These are phyloP conservation scores for Delonix regia DNA, from an alignment of 306 rosid species.

Conservation along the genomic window DNA sequence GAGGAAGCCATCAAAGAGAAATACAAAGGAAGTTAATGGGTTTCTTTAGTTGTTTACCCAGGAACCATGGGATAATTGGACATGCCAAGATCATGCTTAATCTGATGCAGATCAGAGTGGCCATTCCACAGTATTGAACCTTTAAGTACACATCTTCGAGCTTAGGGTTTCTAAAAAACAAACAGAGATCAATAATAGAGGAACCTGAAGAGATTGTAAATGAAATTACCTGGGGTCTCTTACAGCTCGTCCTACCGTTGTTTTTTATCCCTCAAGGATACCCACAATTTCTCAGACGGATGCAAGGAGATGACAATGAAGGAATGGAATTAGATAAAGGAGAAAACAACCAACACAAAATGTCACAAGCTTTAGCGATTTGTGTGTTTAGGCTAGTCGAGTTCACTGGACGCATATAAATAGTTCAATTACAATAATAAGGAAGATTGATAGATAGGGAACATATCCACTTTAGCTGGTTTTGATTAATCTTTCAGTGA, in stretches of 20 bases:
- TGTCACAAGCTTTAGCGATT: too few relatives aligned
- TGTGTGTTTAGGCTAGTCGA: too few relatives aligned
- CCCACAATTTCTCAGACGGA: conserved; percentile 47
- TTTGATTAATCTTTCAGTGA: too few relatives aligned
- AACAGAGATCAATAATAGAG: background rate
- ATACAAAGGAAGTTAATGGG: background rate
- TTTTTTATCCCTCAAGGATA: conserved; percentile 57
- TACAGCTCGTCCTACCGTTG: conserved; percentile 78
- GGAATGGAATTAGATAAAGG: background rate
- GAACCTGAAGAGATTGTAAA: too few relatives aligned
- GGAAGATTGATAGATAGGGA: too few relatives aligned
- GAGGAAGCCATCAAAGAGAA: background rate
- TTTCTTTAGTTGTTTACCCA: conserved; percentile 45
- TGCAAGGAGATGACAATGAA: background rate
- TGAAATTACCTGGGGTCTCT: conserved; percentile 70
- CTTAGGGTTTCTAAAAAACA: conserved; percentile 66
- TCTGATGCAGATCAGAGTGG: conserved; percentile 80
- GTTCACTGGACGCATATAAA: too few relatives aligned
- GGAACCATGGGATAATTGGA: conserved; percentile 95
- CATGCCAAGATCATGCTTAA: conserved; percentile 83
- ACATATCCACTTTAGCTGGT: too few relatives aligned
- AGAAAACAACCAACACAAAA: too few relatives aligned
- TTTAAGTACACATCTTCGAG: conserved; percentile 80
- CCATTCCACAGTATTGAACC: conserved; percentile 80
- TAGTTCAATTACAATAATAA: too few relatives aligned